Evolutionary conservation across 306 rosid genomes (phyloP), one percentile per base, ranked within the genome.

Genomic region (Vigna unguiculata): DNA sequence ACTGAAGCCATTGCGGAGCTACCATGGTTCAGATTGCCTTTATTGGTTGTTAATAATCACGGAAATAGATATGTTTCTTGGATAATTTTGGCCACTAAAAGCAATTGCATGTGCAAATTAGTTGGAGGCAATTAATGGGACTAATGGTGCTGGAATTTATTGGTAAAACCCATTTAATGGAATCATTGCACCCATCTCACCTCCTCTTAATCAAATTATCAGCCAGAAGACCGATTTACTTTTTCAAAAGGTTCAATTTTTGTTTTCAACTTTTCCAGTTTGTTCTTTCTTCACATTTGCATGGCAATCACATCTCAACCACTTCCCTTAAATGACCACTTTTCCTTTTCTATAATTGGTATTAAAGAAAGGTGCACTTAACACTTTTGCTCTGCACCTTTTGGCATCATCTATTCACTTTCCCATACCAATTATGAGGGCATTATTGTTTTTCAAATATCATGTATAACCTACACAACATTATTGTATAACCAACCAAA

Each of bases 131-230:
- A 76, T 84, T 49, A 70, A 46, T 74, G 52, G 22, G 20, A 40
- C 70, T 52, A 49, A 48, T 63, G 72, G 38, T 38, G 86, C 84
- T 70, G 66, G 78, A 79, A 78, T 68, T 83, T 83, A 16, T 74
- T 53, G 86, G 86, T 83, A 54, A 61, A 30, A 63, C 54, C 45
- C 54, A 46, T 40, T n/a, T 72, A 46, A 45, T 52, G 85, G 13
- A 40, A 16, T 30, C 15, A 7, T 36, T 36, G 40, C 10, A 1
- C 41, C 9, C 41, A 6, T 7, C 43, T 32, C 43, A 38, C 43
- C 2, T 38, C 10, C 43, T 38, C 43, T 40, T 9, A 9, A 9
- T 40, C 3, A 9, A 9, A 40, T 9, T 9, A 40, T 40, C 45
- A 40, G 13, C 4, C 10, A 9, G 43, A 40, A 40, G 13, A 40